Evolutionary conservation across 257 asterid genomes (phyloP), one percentile per base, ranked within the genome.

Genomic region (Fraxinus cuspidata): DNA sequence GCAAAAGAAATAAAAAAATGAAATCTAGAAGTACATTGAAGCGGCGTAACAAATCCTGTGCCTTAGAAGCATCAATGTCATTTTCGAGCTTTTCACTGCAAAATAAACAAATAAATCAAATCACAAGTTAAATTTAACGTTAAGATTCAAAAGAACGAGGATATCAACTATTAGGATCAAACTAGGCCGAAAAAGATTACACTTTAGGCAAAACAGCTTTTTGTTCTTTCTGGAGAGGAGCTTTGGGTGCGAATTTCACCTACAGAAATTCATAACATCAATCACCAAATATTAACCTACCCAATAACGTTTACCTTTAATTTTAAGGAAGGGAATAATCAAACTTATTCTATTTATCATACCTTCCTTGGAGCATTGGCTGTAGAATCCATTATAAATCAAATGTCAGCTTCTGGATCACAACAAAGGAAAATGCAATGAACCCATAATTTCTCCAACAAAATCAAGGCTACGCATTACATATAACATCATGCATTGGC

Each of bases 211-310:
- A 77, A 71, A 82, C 84, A 58, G 81, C 78, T 77, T 88, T 91
- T 37, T 66, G 78, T 12, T 82, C 93, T 84, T 86, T 89, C 80
- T 92, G 89, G 47, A 88, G 92, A 74, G 97, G 96, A 78, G 86
- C 92, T 84, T 92, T 92, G 7, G 97, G 97, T 53, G 89, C 88
- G 81, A 87, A 95, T 79, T 74, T 91, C 84, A 92, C 86, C 96
- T 94, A 56, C 28, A 74, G 28, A 7, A 66, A 58, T 3, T 25
- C 63, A 37, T 5, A 71, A 18, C 19, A 78, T 27, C 31, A 13
- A 58, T 38, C 75, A 44, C 31, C 53, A 47, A 72, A 80, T 44
- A 2, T 73, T 4, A 51, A 74, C 42, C 60, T 25, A 76, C 7
- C 34, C 34, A 63, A 25, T 11, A 70, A 64, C 70, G 49, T n/a